phyloP scores from a whole-genome alignment of 495 filamentous ascomycete genomes.

The Chaetomium cochliodes region DNA sequence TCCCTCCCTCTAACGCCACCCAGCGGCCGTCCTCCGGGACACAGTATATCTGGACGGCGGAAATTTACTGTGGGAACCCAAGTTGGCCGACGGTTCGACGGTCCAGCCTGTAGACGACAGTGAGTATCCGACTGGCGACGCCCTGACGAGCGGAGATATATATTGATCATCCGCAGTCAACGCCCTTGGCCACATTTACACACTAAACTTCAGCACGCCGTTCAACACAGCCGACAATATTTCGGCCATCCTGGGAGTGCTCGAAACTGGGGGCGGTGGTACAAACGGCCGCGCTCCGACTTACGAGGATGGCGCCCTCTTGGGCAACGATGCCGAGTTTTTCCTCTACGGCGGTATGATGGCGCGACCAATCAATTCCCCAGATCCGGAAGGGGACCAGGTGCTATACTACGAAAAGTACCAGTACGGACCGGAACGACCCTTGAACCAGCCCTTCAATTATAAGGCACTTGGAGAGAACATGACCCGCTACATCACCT shows the following conservation, averaged over 20 bases:
- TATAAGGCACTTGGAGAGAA: constrained; percentile 21
- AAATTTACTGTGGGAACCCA: constrained; percentile 48
- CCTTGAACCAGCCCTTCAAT: constrained; percentile 46
- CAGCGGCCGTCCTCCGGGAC: constrained; percentile 62
- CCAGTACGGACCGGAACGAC: constrained; percentile 45
- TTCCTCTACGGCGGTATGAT: constrained; percentile 53
- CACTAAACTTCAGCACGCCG: constrained; percentile 57
- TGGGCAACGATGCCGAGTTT: constrained; percentile 63
- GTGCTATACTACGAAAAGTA: constrained; percentile 54
- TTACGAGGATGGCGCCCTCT: constrained; percentile 62
- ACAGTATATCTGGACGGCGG: constrained; percentile 71
- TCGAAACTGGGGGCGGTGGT: constrained; percentile 42
- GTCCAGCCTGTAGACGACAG: constrained; percentile 31
- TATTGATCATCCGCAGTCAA: constrained; percentile 39
- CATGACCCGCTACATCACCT: constrained; percentile 63
- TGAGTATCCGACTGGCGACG: constrained; percentile 28
- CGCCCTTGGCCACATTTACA: constrained; percentile 49
- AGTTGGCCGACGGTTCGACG: constrained; percentile 41
- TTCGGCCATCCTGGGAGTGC: constrained; percentile 48
- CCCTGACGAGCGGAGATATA: too few species aligned
- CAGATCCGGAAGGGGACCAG: constrained; percentile 37
- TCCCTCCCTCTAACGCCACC: constrained; percentile 23
- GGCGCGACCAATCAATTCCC: constrained; percentile 18
- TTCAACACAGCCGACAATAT: constrained; percentile 57
- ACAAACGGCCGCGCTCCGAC: constrained; percentile 59